Percentiles rank a stretch among this genome's conserved stretches.
Conservation (phyloP, 2,329 filamentous ascomycete species). For the Calonectria fujianensis region DNA sequence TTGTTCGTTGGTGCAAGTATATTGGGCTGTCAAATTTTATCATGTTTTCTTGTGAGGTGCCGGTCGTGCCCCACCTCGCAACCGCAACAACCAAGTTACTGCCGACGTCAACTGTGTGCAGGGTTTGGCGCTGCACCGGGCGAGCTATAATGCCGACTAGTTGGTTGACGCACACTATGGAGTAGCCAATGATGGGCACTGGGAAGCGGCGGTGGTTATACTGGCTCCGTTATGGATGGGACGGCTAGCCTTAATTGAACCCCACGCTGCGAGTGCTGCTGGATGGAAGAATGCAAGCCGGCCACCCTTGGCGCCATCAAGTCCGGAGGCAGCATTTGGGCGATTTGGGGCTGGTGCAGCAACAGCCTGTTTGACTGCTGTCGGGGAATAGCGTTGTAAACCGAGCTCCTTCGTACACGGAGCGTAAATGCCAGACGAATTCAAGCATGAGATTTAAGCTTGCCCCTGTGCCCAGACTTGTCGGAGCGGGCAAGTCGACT, state of each 20-base stretch:
- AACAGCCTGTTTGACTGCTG: constrained; percentile 2
- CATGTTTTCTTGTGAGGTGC: constrained; percentile 23
- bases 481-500: not conserved
- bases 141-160: not conserved
- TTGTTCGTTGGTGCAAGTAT: constrained; percentile 10
- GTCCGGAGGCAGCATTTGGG: not conserved
- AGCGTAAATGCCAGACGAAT: not conserved
- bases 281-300: not conserved
- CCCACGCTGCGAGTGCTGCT: constrained; percentile 17
- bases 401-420: not conserved
- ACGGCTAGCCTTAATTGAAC: constrained; percentile 13
- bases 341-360: not conserved
- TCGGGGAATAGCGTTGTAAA: constrained; percentile 12
- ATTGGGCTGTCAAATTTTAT: constrained; percentile 31
- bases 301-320: not conserved
- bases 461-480: constrained; percentile 15
- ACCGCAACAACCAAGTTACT: constrained; percentile 28
- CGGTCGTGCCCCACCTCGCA: constrained; percentile 40
- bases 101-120: constrained; percentile 8
- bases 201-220: not conserved
- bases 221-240: not conserved
- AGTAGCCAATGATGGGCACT: not conserved
- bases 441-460: not conserved
- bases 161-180: not conserved
- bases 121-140: constrained; percentile 7